Base-by-base conservation (phyloP, 2,329 filamentous ascomycete genomes). In the Dactylellina cionopaga region DNA sequence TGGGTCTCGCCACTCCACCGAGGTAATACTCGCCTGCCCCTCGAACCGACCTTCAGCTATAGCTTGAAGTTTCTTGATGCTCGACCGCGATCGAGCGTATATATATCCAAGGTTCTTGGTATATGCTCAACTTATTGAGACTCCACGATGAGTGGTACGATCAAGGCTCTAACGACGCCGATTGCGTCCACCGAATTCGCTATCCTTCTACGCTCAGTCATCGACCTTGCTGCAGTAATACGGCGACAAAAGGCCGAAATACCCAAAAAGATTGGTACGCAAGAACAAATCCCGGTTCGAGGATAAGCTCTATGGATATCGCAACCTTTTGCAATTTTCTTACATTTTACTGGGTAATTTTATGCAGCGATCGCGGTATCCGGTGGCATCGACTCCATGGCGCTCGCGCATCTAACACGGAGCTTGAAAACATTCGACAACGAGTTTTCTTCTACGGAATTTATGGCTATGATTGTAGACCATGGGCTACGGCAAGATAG, bases 361-460 rank as follows among this genome's bases (percentile, higher is more conserved):
- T 15, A 43, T 22, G 25, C 74, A 91, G 89, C 85, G 59, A 82
- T 98, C 69, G 95, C 93, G 13, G 84, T 98, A 73, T 97, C 93
- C 78, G 95, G 95, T 22, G 95, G 95, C 5, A 91, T 95, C 37
- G 95, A 99, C 80, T 98, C 94, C n/a, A 99, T 98, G 93, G 94
- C 94, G 25, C 83, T 99, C 71, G 92, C 92, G 62, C 88, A 84
- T 71, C 85, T 98, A 33, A 91, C 90, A 78, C 84, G 83, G 51
- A 80, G 82, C 46, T 77, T 85, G 63, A 29, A 75, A 64, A 22
- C 63, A n/a, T 74, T 52, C 29, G 41, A 35, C 7, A 64, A 56
- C 37, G 63, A 62, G 19, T 66, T 68, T 44, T 29, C 43, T 9
- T 3, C 43, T 1, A 72, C 58, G 1, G 41, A 52, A 13, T 62